Conservation (phyloP, 176 grass and related monocot species). For the Tillandsia leiboldiana region DNA sequence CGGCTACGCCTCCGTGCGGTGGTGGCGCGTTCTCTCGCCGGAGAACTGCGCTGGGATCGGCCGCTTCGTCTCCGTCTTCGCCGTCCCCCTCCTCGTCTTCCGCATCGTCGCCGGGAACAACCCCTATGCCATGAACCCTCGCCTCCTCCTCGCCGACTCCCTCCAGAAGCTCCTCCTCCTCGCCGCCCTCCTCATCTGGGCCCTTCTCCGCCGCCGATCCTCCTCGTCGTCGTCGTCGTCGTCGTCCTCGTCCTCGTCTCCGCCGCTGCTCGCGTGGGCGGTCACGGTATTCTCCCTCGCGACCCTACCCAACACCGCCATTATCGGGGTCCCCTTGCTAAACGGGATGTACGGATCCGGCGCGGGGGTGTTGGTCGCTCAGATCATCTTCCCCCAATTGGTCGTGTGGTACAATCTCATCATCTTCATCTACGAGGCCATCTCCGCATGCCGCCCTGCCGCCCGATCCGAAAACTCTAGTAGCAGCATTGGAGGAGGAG, state of each 20-base stretch:
- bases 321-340: conserved; percentile 86
- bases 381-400: conserved; percentile 86
- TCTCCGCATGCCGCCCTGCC: conserved; percentile 31
- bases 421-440: conserved; percentile 88
- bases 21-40: conserved; percentile 43
- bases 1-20: conserved; percentile 61
- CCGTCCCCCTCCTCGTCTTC: conserved; percentile 66
- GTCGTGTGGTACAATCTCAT: conserved; percentile 84
- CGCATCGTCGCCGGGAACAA: conserved; percentile 67
- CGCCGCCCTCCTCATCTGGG: conserved; percentile 42
- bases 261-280: conserved; percentile 42
- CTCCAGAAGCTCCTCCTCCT: conserved; percentile 62
- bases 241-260: conserved; percentile 11
- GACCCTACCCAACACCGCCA: conserved; percentile 78
- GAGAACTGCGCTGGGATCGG: conserved; percentile 83
- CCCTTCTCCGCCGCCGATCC: conserved; percentile 15
- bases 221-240: neutral
- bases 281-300: conserved; percentile 70
- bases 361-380: conserved; percentile 45
- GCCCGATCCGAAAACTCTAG: conserved; percentile 11
- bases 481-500: neutral
- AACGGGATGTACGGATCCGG: conserved; percentile 62
- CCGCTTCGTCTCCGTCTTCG: conserved; percentile 79
- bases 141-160: conserved; percentile 68
- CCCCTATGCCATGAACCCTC: conserved; percentile 55